phyloP scores from a whole-genome alignment of 1,284 basidiomycete genomes.

The Agaricales sp. region DNA sequence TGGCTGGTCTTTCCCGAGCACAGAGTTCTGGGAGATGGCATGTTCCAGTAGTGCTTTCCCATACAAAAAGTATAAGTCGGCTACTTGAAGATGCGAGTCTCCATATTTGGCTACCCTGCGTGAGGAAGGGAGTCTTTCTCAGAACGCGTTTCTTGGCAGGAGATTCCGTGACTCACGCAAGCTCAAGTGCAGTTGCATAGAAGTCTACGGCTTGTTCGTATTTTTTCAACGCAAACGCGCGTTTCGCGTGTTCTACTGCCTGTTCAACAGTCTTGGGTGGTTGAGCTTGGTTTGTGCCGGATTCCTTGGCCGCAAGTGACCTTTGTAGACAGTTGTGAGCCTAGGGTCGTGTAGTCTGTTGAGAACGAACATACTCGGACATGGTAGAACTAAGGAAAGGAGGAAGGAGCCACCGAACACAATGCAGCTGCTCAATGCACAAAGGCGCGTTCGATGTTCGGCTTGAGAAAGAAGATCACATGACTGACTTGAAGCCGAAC shows the following conservation, averaged over 20 bases:
- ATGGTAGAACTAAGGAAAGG: too few relatives aligned
- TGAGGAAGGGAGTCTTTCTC: too few relatives aligned
- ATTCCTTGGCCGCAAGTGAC: too few relatives aligned
- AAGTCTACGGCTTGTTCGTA: conserved; percentile 80
- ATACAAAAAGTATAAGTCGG: conserved; percentile 78
- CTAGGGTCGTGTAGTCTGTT: not conserved
- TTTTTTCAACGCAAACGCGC: conserved; percentile 80
- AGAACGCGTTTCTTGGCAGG: conserved; percentile 8
- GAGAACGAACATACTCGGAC: not conserved
- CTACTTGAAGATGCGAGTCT: conserved; percentile 69
- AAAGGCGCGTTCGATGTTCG: too few relatives aligned
- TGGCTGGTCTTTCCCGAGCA: conserved; percentile 75
- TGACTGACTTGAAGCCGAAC: too few relatives aligned
- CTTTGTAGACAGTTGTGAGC: not conserved
- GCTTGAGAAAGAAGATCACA: too few relatives aligned
- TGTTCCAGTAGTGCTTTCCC: conserved; percentile 85
- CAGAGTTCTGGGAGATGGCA: conserved; percentile 69
- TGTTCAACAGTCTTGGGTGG: conserved; percentile 34
- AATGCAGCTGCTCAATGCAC: too few relatives aligned
- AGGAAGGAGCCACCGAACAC: too few relatives aligned
- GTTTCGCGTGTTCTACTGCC: conserved; percentile 65
- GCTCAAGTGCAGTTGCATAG: conserved; percentile 78
- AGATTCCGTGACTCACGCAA: conserved; percentile 46
- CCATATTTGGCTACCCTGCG: conserved; percentile 61
- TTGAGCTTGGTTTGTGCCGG: not conserved